Evolutionary conservation across 2,329 filamentous ascomycete genomes (phyloP).

Genomic region (Aureobasidium pullulans): DNA sequence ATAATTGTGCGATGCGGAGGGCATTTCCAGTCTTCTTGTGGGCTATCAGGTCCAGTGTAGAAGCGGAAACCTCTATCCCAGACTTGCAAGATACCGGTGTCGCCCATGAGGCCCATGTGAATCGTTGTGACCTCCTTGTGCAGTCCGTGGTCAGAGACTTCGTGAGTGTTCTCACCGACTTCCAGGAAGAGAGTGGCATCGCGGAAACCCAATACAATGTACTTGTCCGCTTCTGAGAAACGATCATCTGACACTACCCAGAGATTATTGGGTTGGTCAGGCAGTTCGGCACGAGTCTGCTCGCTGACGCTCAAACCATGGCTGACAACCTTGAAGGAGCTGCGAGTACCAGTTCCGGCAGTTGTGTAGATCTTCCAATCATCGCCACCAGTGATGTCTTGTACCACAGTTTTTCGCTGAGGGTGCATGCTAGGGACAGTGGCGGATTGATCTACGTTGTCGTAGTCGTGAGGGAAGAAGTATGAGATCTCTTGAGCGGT

Average conservation of each 20-base stretch:
- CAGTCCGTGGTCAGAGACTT: constrained; percentile 90
- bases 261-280: constrained; percentile 79
- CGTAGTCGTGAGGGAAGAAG: constrained; percentile 70
- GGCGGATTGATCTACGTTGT: constrained; percentile 80
- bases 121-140: constrained; percentile 81
- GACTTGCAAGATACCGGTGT: constrained; percentile 45
- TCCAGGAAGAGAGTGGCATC: constrained; percentile 87
- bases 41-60: constrained; percentile 17
- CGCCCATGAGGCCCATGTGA: constrained; percentile 87
- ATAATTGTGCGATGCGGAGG: constrained; percentile 94
- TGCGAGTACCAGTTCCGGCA: constrained; percentile 80
- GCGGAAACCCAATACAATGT: constrained; percentile 89
- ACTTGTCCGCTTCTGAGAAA: constrained; percentile 80
- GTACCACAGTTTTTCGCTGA: constrained; percentile 81
- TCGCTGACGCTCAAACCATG: constrained; percentile 91
- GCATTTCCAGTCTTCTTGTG: constrained; percentile 17
- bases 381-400: constrained; percentile 84
- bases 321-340: constrained; percentile 83
- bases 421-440: constrained; percentile 86
- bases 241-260: constrained; percentile 89
- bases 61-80: constrained; percentile 18
- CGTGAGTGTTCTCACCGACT: constrained; percentile 94
- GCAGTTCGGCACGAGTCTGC: constrained; percentile 88
- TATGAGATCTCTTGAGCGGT: constrained; percentile 72
- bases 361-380: constrained; percentile 94